Evolutionary conservation across 2,329 filamentous ascomycete genomes (phyloP).

Genomic region (Rutstroemia sp.): DNA sequence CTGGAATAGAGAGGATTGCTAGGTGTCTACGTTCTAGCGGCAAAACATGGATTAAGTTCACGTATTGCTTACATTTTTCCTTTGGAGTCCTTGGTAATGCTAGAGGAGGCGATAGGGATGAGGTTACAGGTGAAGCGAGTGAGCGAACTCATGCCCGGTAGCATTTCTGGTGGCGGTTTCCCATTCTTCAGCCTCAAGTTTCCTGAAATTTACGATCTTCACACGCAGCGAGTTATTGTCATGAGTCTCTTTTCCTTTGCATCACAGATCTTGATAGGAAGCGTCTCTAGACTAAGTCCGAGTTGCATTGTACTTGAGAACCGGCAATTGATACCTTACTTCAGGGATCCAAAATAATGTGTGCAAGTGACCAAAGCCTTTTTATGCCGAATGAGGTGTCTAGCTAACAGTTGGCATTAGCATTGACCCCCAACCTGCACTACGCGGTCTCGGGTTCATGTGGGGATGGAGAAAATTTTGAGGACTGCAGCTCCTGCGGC

Average conservation of each 20-base stretch:
- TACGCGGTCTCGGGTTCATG: too few relatives aligned
- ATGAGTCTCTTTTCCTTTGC: slow-evolving; percentile 23
- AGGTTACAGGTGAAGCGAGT: slow-evolving; percentile 5
- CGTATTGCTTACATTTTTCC: slow-evolving; percentile 13
- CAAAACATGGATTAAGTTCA: slow-evolving; percentile 14
- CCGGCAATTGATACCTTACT: slow-evolving; percentile 23
- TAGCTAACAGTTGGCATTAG: too few relatives aligned
- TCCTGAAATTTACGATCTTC: slow-evolving; percentile 25
- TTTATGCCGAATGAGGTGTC: too few relatives aligned
- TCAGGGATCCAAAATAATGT: neutral
- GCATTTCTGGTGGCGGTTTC: slow-evolving; percentile 13
- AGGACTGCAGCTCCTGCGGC: too few relatives aligned
- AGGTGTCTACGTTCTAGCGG: slow-evolving; percentile 16
- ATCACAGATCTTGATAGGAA: slow-evolving; percentile 23
- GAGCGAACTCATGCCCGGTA: slow-evolving; percentile 11
- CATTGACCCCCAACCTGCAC: too few relatives aligned
- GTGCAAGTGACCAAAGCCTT: neutral
- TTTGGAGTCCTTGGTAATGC: slow-evolving; percentile 6
- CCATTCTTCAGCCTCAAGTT: slow-evolving; percentile 19
- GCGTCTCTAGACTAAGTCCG: slow-evolving; percentile 23
- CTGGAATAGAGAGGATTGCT: slow-evolving; percentile 18
- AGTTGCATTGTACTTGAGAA: slow-evolving; percentile 24
- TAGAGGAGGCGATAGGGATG: slow-evolving; percentile 6
- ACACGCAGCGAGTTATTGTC: slow-evolving; percentile 25
- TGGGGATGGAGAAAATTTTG: too few relatives aligned